Evolutionary conservation across 371 early-diverging fungal genomes (phyloP), one percentile per base, ranked within the genome.

Genomic region (Apophysomyces ossiformis): DNA sequence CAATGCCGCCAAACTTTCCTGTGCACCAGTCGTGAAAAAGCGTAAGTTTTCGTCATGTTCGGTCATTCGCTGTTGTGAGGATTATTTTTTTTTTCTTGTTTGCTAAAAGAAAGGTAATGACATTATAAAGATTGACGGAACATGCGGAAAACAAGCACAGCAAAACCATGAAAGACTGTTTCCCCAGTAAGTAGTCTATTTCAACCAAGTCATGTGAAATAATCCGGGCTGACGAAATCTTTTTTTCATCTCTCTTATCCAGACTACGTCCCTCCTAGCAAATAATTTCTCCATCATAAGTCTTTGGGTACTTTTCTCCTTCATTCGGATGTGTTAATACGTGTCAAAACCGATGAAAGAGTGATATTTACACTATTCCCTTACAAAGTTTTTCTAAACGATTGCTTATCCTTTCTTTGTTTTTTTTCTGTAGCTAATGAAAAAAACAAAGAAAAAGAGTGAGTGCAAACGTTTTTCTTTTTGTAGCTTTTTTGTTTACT

Each of bases 1-100:
- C 77, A 86, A 8, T 95, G 96, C 83, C 77, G 86, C 46, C 90
- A 91, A 74, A 93, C 94, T 35, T 95, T 95, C 81, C 79, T 95
- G 63, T 87, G 90, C 80, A 95, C 94, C 15, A 84, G 88, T 69
- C 85, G 93, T 64, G 78, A 87, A 64, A 90, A 89, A 70, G 87
- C 86, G 84, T 86, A 86, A 82, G 85, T 79, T 32, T 13, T 58
- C 1, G 16, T 16, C 13, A 7, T 54, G 12, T 58, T 21, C 32
- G 2, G 32, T 26, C 3, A 2, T 26, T 26, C 32, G 32, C 1
- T 26, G 32, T 26, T 26, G 32, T 2, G 32, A 2, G 32, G 41
- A 41, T 41, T 13, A 0, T 41, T 11, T 9, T 11, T 9, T 41
- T 13, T 0, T 11, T 13, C 41, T 41, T 8, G 8, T 41, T 41